Evolutionary conservation across 345 rosid genomes (phyloP).

Genomic region (Litchi chinensis): DNA sequence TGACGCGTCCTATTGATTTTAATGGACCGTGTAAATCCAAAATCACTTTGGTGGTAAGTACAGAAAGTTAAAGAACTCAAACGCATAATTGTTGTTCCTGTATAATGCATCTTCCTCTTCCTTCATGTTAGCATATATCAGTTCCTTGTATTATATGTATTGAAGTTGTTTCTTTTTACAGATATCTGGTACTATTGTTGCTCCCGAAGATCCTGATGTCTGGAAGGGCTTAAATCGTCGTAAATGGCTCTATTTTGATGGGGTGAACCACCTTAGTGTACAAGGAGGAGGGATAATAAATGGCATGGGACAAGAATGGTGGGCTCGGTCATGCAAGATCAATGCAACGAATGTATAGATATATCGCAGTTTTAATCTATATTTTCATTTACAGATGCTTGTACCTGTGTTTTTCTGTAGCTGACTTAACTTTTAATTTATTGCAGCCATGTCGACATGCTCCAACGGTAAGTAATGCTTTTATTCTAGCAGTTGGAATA

Average conservation of each 20-base stretch:
- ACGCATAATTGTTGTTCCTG: neutral
- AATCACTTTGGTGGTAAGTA: conserved; percentile 63
- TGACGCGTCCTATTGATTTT: conserved; percentile 64
- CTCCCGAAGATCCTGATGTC: conserved; percentile 70
- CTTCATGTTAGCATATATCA: conserved; percentile 4
- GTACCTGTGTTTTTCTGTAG: conserved; percentile 26
- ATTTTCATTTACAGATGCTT: neutral
- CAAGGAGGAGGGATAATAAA: conserved; percentile 79
- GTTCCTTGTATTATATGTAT: conserved; percentile 1
- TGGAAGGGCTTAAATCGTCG: conserved; percentile 77
- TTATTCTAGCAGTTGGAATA: conserved; percentile 8
- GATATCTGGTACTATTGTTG: conserved; percentile 76
- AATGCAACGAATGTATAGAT: conserved; percentile 47
- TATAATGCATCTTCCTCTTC: neutral
- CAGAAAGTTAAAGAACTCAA: neutral
- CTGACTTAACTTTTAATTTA: conserved; percentile 22
- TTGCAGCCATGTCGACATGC: conserved; percentile 91
- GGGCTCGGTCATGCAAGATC: conserved; percentile 82
- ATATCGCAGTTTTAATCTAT: conserved; percentile 20
- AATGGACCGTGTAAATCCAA: conserved; percentile 83
- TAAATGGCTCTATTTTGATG: conserved; percentile 80
- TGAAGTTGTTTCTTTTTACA: conserved; percentile 27
- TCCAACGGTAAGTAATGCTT: conserved; percentile 71
- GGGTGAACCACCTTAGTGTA: conserved; percentile 69
- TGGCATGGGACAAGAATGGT: conserved; percentile 90